Evolutionary conservation across 2,329 filamentous ascomycete genomes (phyloP).

Genomic region (Alternaria gaisen): DNA sequence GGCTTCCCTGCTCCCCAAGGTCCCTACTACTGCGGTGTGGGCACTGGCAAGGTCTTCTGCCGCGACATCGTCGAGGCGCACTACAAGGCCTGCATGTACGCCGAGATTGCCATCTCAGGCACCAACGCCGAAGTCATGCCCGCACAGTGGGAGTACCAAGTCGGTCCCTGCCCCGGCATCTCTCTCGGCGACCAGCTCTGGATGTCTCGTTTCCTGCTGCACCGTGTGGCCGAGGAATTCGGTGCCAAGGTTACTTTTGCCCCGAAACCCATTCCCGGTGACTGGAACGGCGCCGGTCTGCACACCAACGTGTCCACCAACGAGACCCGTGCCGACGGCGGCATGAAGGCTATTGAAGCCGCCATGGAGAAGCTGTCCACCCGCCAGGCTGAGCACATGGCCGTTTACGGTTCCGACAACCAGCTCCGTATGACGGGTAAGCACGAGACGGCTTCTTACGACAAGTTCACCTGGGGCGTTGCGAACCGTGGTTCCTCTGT

Average conservation of each 20-base stretch:
- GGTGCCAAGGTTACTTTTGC: slow-evolving; percentile 94
- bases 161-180: slow-evolving; percentile 89
- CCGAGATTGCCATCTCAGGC: slow-evolving; percentile 91
- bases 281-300: slow-evolving; percentile 97
- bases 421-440: slow-evolving; percentile 89
- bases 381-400: slow-evolving; percentile 70
- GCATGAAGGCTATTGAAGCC: slow-evolving; percentile 91
- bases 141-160: slow-evolving; percentile 97
- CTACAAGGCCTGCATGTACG: slow-evolving; percentile 89
- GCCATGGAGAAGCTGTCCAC: slow-evolving; percentile 68
- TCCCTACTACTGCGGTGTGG: slow-evolving; percentile 98
- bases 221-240: slow-evolving; percentile 94
- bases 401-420: slow-evolving; percentile 96
- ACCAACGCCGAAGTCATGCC: slow-evolving; percentile 99
- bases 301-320: slow-evolving; percentile 94
- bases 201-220: slow-evolving; percentile 88
- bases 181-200: slow-evolving; percentile 94
- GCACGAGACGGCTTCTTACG: slow-evolving; percentile 94
- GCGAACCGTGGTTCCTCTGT: slow-evolving; percentile 96
- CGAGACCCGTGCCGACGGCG: slow-evolving; percentile 87
- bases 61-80: slow-evolving; percentile 97
- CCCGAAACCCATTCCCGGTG: slow-evolving; percentile 93
- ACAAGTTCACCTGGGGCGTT: slow-evolving; percentile 92
- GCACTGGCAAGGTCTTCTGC: slow-evolving; percentile 95
- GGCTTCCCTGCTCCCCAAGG: slow-evolving; percentile 93